phyloP scores from a whole-genome alignment of 2,329 filamentous ascomycete genomes.

The Pseudogymnoascus sp. region DNA sequence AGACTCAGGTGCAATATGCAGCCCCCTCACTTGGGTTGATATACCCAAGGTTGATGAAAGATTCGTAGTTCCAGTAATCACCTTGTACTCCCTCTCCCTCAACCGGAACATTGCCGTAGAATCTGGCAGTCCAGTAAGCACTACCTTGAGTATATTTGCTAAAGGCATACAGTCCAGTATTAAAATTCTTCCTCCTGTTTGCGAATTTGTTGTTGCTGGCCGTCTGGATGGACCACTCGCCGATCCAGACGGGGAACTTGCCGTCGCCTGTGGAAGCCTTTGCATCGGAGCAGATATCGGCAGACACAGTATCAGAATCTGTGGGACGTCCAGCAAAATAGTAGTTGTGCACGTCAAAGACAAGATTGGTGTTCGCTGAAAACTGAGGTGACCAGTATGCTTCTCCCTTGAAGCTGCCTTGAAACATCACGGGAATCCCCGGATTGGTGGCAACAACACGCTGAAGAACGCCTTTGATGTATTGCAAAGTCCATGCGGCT shows the following conservation, averaged over 20 bases:
- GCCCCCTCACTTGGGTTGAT: not conserved
- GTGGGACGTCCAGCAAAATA: conserved; percentile 24
- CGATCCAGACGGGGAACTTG: conserved; percentile 29
- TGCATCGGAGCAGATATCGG: conserved; percentile 24
- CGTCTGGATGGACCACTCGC: conserved; percentile 30
- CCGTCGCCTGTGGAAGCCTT: conserved; percentile 15
- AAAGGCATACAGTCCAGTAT: conserved; percentile 29
- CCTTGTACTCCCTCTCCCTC: conserved; percentile 13
- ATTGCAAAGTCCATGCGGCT: conserved; percentile 27
- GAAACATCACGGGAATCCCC: conserved; percentile 29
- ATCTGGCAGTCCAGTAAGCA: conserved; percentile 24
- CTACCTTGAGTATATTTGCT: conserved; percentile 27
- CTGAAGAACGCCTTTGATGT: conserved; percentile 26
- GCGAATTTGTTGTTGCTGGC: conserved; percentile 27
- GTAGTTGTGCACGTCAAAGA: conserved; percentile 27
- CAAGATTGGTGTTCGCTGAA: conserved; percentile 22
- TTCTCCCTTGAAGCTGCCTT: conserved; percentile 25
- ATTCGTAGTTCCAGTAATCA: conserved; percentile 13
- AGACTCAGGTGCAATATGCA: not conserved
- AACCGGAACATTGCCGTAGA: conserved; percentile 11
- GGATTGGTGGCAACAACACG: conserved; percentile 22
- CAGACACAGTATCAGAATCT: conserved; percentile 22
- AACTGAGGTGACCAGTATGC: conserved; percentile 25
- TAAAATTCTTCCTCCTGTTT: conserved; percentile 23
- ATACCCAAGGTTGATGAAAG: not conserved